Evolutionary conservation across 2,329 filamentous ascomycete species (phyloP), one percentile per base, ranked within the genome.

Genomic region (Aspergillus vadensis): DNA sequence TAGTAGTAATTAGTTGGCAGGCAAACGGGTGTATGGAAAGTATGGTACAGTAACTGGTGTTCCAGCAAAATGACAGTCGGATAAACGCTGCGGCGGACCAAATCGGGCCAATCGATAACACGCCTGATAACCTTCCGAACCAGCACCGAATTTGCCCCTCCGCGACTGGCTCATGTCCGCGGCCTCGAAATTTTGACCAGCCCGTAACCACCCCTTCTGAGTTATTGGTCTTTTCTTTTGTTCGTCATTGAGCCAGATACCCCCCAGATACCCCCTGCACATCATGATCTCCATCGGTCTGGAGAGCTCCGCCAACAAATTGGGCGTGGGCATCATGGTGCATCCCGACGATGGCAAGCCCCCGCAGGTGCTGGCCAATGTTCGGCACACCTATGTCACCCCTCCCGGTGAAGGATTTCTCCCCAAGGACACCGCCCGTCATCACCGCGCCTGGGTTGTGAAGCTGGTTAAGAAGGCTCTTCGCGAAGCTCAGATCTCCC

Each of bases 301-400:
- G 74, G 95, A 99, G 82, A 94, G 95, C 76, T 97, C 92, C 59
- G 95, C 95, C 78, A 99, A 99, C 83, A 99, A 99, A 80, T 87
- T 99, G 55, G 95, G 94, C 67, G 89, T 98, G 60, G 95, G 95
- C 72, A 83, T 99, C 60, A 97, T 99, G 75, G 85, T 87, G 23
- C 95, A 98, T 81, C 79, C 63, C 72, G 79, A 80, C 27, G 80
- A 82, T 61, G 74, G 78, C 71, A 77, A 80, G 61, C 79, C 83
- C 39, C 85, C 89, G 19, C 80, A 83, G 66, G 88, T 99, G 74
- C 91, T 99, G 67, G 88, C 93, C 74, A 99, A 99, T 81, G 85
- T 99, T 67, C 90, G 95, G 57, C 91, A 98, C 80, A 99, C 95
- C 19, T 99, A 94, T 80, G 84, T 89, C 70, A 91, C 94, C 48